These are phyloP conservation scores for Eutypa lata DNA, from an alignment of 2,329 filamentous ascomycete species.

Conservation along the genomic window DNA sequence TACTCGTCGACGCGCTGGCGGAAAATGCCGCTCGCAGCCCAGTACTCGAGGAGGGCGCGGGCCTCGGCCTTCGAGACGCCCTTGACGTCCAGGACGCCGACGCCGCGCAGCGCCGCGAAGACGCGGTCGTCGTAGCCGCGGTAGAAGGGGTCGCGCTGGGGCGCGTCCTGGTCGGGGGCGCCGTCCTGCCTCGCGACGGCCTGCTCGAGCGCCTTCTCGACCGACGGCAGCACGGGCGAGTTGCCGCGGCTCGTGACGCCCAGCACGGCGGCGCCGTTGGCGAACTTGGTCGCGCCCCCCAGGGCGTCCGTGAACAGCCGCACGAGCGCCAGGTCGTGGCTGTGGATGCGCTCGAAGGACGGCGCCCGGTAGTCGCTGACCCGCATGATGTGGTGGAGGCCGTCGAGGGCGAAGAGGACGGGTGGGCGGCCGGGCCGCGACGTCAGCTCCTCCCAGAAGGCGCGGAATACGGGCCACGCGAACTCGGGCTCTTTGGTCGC, in stretches of 20 bases:
- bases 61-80: slow-evolving; percentile 74
- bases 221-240: slow-evolving; percentile 57
- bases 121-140: slow-evolving; percentile 56
- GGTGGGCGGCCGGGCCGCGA: slow-evolving; percentile 43
- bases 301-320: slow-evolving; percentile 73
- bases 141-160: slow-evolving; percentile 48
- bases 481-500: slow-evolving; percentile 72
- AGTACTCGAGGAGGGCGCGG: slow-evolving; percentile 85
- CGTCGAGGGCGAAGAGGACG: slow-evolving; percentile 75
- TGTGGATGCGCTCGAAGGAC: slow-evolving; percentile 72
- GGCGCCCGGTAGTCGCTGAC: slow-evolving; percentile 71
- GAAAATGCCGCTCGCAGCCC: slow-evolving; percentile 80
- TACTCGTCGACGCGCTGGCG: slow-evolving; percentile 66
- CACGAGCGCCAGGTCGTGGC: slow-evolving; percentile 77
- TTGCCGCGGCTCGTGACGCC: slow-evolving; percentile 74
- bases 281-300: slow-evolving; percentile 51
- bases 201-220: slow-evolving; percentile 66
- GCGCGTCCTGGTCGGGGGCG: slow-evolving; percentile 23
- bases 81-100: slow-evolving; percentile 54
- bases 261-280: slow-evolving; percentile 76
- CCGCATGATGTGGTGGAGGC: slow-evolving; percentile 77
- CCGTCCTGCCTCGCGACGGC: slow-evolving; percentile 41
- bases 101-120: slow-evolving; percentile 49
- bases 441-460: slow-evolving; percentile 81
- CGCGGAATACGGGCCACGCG: slow-evolving; percentile 77